A percentile compares a stretch with the other conserved stretches of the same genome.
phyloP scores from a whole-genome alignment of 2,329 filamentous ascomycete genomes.

The Aspergillus calidoustus region DNA sequence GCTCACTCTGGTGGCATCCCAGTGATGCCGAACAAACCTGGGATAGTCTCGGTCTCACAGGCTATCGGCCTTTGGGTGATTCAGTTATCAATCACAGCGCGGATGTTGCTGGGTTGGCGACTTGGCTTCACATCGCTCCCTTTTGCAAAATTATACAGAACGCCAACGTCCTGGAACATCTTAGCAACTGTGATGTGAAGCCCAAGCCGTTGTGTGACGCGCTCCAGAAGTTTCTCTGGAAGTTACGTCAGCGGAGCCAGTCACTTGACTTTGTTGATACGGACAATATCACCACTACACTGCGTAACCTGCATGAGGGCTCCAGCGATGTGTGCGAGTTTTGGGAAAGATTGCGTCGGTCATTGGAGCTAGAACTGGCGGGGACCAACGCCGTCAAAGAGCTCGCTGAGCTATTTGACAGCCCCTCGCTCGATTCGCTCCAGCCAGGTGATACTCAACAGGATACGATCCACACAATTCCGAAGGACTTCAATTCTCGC shows the following conservation, averaged over 20 bases:
- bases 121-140: slow-evolving; percentile 63
- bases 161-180: slow-evolving; percentile 52
- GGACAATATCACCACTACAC: slow-evolving; percentile 45
- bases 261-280: slow-evolving; percentile 47
- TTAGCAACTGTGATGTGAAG: slow-evolving; percentile 49
- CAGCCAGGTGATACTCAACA: slow-evolving; percentile 26
- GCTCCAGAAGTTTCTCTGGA: slow-evolving; percentile 57
- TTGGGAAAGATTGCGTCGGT: slow-evolving; percentile 59
- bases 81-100: slow-evolving; percentile 51
- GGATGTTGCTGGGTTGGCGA: slow-evolving; percentile 60
- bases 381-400: slow-evolving; percentile 47
- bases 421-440: slow-evolving; percentile 29
- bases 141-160: slow-evolving; percentile 61
- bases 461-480: slow-evolving; percentile 39
- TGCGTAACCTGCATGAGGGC: slow-evolving; percentile 49
- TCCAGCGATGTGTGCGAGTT: slow-evolving; percentile 59
- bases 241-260: slow-evolving; percentile 51
- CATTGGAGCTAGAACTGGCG: slow-evolving; percentile 57
- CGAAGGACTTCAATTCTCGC: slow-evolving; percentile 43
- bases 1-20: slow-evolving; percentile 64
- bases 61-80: slow-evolving; percentile 57
- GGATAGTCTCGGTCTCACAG: slow-evolving; percentile 62
- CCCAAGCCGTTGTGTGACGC: slow-evolving; percentile 58
- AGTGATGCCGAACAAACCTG: slow-evolving; percentile 58
- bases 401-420: slow-evolving; percentile 55